These are phyloP conservation scores for Boletus sp. DNA, from an alignment of 768 basidiomycete genomes.

Conservation along the genomic window DNA sequence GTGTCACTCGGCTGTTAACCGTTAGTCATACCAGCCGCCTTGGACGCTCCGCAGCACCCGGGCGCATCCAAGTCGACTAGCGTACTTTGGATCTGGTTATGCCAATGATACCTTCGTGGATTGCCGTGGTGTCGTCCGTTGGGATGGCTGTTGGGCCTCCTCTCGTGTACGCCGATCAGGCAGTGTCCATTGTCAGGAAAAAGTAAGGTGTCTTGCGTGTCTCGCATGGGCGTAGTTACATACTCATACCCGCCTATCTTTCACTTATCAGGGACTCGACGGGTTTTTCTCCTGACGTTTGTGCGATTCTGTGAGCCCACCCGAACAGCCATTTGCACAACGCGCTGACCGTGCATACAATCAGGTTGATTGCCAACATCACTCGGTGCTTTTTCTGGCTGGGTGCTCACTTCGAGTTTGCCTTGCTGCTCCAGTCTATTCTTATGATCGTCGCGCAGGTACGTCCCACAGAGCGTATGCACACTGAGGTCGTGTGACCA, in stretches of 20 bases:
- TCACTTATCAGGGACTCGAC: slow-evolving; percentile 61
- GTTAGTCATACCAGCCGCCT: slow-evolving; percentile 12
- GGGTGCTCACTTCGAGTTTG: slow-evolving; percentile 71
- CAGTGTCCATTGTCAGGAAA: slow-evolving; percentile 75
- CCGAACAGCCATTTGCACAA: neutral
- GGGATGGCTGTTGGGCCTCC: slow-evolving; percentile 87
- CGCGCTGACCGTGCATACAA: slow-evolving; percentile 9
- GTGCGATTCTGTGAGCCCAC: slow-evolving; percentile 66
- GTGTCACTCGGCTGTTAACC: neutral
- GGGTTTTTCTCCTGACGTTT: slow-evolving; percentile 84
- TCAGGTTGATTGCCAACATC: slow-evolving; percentile 77
- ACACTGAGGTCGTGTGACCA: slow-evolving; percentile 18
- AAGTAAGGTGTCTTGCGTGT: slow-evolving; percentile 40
- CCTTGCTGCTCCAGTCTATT: slow-evolving; percentile 76
- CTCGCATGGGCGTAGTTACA: neutral
- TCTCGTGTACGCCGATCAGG: slow-evolving; percentile 81
- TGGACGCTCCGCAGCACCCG: slow-evolving; percentile 4
- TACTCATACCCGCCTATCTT: slow-evolving; percentile 5
- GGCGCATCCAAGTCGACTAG: neutral
- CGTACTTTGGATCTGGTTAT: neutral
- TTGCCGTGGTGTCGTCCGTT: slow-evolving; percentile 64
- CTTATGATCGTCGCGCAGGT: slow-evolving; percentile 86
- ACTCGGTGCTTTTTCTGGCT: slow-evolving; percentile 91
- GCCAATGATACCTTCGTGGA: slow-evolving; percentile 51
- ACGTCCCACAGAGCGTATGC: slow-evolving; percentile 15